phyloP scores from a whole-genome alignment of 768 basidiomycete species.

The Asterophora lycoperdoides region DNA sequence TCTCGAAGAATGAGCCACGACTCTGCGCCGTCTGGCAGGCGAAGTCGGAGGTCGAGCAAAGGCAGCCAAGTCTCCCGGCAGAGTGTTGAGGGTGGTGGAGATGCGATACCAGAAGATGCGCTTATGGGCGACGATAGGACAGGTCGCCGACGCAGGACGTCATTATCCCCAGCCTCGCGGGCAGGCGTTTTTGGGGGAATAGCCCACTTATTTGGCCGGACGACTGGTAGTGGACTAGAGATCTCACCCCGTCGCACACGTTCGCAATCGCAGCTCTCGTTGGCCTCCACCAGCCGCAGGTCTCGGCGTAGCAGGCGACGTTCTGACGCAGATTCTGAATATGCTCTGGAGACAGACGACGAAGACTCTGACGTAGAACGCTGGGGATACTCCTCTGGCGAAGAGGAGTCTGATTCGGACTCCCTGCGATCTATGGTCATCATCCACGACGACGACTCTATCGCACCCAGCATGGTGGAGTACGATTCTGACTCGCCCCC shows the following conservation, averaged over 20 bases:
- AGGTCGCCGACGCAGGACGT: conserved; percentile 27
- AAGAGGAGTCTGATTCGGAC: conserved; percentile 56
- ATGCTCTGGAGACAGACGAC: conserved; percentile 50
- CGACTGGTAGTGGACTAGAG: conserved; percentile 32
- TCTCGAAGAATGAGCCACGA: conserved; percentile 50
- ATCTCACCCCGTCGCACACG: conserved; percentile 31
- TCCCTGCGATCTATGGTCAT: conserved; percentile 28
- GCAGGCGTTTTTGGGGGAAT: conserved; percentile 59
- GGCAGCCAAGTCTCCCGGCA: conserved; percentile 42
- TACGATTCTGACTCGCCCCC: conserved; percentile 65
- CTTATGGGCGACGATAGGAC: conserved; percentile 18
- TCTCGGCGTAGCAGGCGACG: conserved; percentile 46
- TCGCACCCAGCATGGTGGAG: conserved; percentile 47
- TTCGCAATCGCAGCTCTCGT: conserved; percentile 58
- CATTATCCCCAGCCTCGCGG: conserved; percentile 34
- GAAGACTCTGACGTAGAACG: conserved; percentile 55
- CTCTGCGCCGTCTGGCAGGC: conserved; percentile 31
- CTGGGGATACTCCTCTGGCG: conserved; percentile 93
- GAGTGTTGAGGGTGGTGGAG: conserved; percentile 31
- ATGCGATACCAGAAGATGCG: conserved; percentile 25
- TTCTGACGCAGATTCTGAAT: conserved; percentile 57
- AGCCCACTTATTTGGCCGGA: conserved; percentile 60
- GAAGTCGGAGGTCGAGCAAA: conserved; percentile 40
- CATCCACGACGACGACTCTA: conserved; percentile 39
- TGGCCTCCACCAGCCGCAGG: conserved; percentile 43